Percentiles rank a stretch among this genome's conserved stretches.
Evolutionary conservation across 768 basidiomycete species (phyloP).

Genomic region (Auriscalpium vulgare): DNA sequence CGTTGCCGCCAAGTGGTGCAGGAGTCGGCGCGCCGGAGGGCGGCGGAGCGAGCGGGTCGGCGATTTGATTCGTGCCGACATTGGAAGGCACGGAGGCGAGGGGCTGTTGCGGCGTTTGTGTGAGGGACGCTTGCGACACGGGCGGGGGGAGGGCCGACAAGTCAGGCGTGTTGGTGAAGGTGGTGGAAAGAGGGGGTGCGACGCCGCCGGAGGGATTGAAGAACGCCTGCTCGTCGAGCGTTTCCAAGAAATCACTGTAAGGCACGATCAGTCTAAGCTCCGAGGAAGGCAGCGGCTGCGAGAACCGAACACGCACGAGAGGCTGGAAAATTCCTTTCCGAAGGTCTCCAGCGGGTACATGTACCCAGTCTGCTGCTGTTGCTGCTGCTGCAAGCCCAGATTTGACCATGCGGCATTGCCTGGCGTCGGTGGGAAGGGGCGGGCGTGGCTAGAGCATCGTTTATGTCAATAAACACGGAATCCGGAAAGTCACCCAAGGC

Average conservation of each 20-base stretch:
- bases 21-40: background rate
- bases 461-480: background rate
- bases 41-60: background rate
- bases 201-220: conserved; percentile 53
- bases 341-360: conserved; percentile 66
- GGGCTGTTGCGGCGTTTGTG: conserved; percentile 9
- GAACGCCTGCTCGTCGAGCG: conserved; percentile 77
- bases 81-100: background rate
- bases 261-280: conserved; percentile 1
- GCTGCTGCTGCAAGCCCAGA: conserved; percentile 35
- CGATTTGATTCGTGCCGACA: background rate
- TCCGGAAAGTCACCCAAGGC: background rate
- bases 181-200: conserved; percentile 41
- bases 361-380: conserved; percentile 41
- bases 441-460: background rate
- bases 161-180: conserved; percentile 23
- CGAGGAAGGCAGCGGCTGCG: background rate
- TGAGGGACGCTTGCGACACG: conserved; percentile 15
- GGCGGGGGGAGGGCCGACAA: conserved; percentile 4
- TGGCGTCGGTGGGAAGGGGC: conserved; percentile 17
- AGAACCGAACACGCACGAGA: conserved; percentile 45
- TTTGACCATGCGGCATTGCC: conserved; percentile 43
- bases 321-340: conserved; percentile 76
- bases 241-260: conserved; percentile 78
- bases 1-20: background rate